Conservation (phyloP, 768 basidiomycete genomes). For the Leccinellum albellum region DNA sequence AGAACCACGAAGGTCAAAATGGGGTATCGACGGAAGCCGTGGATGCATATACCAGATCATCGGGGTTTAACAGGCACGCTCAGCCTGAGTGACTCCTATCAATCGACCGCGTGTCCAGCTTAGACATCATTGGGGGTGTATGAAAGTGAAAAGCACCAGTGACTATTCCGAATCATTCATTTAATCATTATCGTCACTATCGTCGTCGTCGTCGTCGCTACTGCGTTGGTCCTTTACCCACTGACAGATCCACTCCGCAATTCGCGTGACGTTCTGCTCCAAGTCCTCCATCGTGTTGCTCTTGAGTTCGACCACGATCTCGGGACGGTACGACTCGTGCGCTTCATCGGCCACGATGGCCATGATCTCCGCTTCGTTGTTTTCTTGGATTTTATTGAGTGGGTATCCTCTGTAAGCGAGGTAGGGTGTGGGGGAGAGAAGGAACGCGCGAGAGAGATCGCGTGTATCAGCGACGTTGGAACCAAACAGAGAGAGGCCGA, state of each 20-base stretch:
- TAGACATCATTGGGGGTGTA: neutral
- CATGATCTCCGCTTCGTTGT: constrained; percentile 99
- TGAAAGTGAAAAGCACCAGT: neutral
- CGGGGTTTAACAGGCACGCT: too few species aligned
- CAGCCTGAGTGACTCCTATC: too few species aligned
- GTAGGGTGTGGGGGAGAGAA: neutral
- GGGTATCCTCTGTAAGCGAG: constrained; percentile 65
- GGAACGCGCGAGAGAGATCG: neutral
- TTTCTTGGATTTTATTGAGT: constrained; percentile 94
- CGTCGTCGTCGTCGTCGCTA: neutral
- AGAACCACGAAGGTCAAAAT: neutral
- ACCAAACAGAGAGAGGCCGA: too few species aligned
- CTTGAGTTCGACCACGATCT: constrained; percentile 81
- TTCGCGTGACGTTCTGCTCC: constrained; percentile 80
- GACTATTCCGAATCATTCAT: neutral
- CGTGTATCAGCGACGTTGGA: neutral
- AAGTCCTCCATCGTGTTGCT: constrained; percentile 78
- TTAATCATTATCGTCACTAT: neutral
- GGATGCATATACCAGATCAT: neutral
- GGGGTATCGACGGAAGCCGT: neutral
- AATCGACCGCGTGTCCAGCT: neutral
- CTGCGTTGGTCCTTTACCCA: constrained; percentile 50
- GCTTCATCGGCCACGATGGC: constrained; percentile 87
- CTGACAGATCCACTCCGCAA: constrained; percentile 80
- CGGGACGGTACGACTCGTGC: constrained; percentile 74